Percentiles rank a stretch among this genome's conserved stretches.
Evolutionary conservation across 176 grass and related monocot genomes (phyloP).

Genomic region (Raddia guianensis): DNA sequence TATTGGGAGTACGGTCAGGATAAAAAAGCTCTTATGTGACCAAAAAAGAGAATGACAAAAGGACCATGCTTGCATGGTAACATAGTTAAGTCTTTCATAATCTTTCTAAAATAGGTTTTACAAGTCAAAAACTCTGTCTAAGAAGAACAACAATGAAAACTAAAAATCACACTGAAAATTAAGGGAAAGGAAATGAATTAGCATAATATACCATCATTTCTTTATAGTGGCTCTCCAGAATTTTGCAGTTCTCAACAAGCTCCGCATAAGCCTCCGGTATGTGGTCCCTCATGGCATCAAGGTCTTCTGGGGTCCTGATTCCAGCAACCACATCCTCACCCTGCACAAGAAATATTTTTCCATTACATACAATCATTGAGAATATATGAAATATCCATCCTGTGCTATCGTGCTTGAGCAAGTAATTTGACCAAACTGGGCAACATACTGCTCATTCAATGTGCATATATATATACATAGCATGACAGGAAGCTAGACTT

Average conservation of each 20-base stretch:
- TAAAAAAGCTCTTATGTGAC: constrained; percentile 1
- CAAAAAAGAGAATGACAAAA: constrained; percentile 1
- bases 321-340: constrained; percentile 99
- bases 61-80: not conserved
- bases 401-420: not conserved
- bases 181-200: constrained; percentile 12
- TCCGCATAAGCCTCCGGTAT: constrained; percentile 81
- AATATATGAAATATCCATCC: not conserved
- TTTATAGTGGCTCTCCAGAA: constrained; percentile 92
- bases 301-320: constrained; percentile 87
- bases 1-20: constrained; percentile 4
- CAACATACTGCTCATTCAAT: not conserved
- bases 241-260: constrained; percentile 89
- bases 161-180: not conserved
- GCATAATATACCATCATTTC: constrained; percentile 84
- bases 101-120: constrained; percentile 14
- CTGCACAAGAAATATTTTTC: constrained; percentile 38
- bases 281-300: constrained; percentile 73
- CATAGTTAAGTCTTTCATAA: not conserved
- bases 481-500: not conserved
- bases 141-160: too few relatives aligned
- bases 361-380: not conserved
- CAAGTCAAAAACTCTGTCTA: not conserved
- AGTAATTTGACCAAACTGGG: not conserved
- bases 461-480: not conserved